Base-by-base conservation (phyloP, 2,329 filamentous ascomycete species). In the Fusarium oligoseptatum region DNA sequence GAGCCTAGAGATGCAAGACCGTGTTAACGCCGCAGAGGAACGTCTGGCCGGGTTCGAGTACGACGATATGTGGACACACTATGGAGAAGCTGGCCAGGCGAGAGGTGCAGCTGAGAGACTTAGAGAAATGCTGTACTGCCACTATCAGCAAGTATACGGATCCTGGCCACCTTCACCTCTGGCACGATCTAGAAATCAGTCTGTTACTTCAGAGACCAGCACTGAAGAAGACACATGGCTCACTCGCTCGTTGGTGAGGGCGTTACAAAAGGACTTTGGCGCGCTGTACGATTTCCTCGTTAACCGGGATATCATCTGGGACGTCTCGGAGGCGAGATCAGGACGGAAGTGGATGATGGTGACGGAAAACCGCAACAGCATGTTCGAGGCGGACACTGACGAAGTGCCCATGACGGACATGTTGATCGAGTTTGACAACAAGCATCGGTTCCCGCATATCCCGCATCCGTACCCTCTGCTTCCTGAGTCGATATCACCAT, bases 211-310 rank as follows among this genome's bases (percentile, higher is more conserved):
- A 6, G 78, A 83, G 63, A 56, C 62, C 11, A 61, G 75, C 41
- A 82, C 84, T 1, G 84, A 80, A 10, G 83, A 87, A 36, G 86
- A 88, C 11, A 84, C 85, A 43, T 93, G 92, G 92, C 84, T 94
- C 14, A 92, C 88, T 6, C 85, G 92, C 45, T 87, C 85, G 4
- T 80, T 93, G 20, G 87, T 87, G 1, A 85, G 87, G 56, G 84
- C 84, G 3, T 80, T 94, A n/a, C 90, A 92, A 73, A 85, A 84
- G 36, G 92, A 94, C 73, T 93, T 94, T 76, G 90, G 90, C 3
- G 89, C 90, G 0, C 83, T 94, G 2, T 94, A 94, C 76, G 92
- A 94, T 76, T 93, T 92, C 71, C 83, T 94, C 1, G 92, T 94
- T 17, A 89, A 94, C 79, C 87, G 91, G 6, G 89, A 93, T 56